These are phyloP conservation scores for Cyclotella atomus DNA, from an alignment of 108 stramenopile species.

Conservation along the genomic window DNA sequence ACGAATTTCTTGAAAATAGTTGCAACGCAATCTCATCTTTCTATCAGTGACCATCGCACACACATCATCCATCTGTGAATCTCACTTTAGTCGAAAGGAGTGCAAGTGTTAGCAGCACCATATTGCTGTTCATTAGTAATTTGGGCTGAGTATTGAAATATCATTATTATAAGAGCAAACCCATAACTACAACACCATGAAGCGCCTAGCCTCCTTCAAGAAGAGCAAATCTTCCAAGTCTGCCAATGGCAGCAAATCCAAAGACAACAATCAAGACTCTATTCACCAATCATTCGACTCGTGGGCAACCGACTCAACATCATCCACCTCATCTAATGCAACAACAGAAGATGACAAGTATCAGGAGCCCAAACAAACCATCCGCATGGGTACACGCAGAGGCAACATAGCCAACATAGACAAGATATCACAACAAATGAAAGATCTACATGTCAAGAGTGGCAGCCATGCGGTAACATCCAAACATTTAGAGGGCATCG, in stretches of 20 bases:
- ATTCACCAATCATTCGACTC: neutral
- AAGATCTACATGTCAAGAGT: slow-evolving; percentile 20
- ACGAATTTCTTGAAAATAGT: too few species aligned
- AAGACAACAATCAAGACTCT: neutral
- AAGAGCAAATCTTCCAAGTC: neutral
- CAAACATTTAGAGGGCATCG: neutral
- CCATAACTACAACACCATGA: too few species aligned
- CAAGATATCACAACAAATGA: slow-evolving; percentile 20
- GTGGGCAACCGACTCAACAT: neutral
- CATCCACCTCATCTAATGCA: slow-evolving; percentile 3
- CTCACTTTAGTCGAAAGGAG: too few species aligned
- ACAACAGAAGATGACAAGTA: slow-evolving; percentile 12
- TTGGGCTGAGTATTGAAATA: too few species aligned
- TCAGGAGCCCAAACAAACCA: slow-evolving; percentile 37
- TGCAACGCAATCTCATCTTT: too few species aligned
- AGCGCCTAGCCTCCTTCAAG: slow-evolving; percentile 3
- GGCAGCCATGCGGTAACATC: neutral
- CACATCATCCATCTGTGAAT: too few species aligned
- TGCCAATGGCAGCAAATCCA: neutral
- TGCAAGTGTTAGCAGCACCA: too few species aligned
- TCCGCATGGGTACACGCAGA: slow-evolving; percentile 30
- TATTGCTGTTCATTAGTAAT: too few species aligned
- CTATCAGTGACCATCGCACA: too few species aligned
- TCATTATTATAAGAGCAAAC: too few species aligned
- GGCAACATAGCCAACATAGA: slow-evolving; percentile 15